These are phyloP conservation scores for Leucoagaricus sp. DNA, from an alignment of 1,284 basidiomycete species.

Conservation along the genomic window DNA sequence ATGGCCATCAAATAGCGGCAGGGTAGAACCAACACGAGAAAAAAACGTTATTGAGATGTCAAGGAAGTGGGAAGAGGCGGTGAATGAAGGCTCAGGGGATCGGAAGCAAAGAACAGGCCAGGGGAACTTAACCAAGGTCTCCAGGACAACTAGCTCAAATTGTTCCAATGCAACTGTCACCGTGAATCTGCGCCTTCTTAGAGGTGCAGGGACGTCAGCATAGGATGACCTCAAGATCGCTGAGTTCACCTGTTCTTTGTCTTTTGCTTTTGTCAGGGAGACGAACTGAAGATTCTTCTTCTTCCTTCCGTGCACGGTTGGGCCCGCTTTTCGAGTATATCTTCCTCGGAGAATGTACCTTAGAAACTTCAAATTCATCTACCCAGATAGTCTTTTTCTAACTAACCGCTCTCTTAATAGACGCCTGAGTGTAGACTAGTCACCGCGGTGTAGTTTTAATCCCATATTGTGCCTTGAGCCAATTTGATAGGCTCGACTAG, in stretches of 20 bases:
- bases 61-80: too few species aligned
- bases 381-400: background rate
- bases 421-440: background rate
- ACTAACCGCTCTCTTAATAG: background rate
- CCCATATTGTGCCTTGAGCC: background rate
- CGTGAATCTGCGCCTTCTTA: background rate
- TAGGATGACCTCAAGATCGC: background rate
- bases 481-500: constrained; percentile 16
- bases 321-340: background rate
- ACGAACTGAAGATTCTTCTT: too few species aligned
- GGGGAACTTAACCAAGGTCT: background rate
- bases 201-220: background rate
- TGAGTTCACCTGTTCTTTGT: background rate
- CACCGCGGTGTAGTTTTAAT: background rate
- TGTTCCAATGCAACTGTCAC: background rate
- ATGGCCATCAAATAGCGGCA: too few species aligned
- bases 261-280: background rate
- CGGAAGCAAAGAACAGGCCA: too few species aligned
- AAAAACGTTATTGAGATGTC: too few species aligned
- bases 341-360: background rate
- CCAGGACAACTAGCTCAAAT: background rate
- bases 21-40: too few species aligned
- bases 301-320: background rate
- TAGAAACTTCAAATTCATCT: background rate
- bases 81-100: too few species aligned